Base-by-base conservation (phyloP, 352 stramenopile species). In the Aphanomyces stellatus region DNA sequence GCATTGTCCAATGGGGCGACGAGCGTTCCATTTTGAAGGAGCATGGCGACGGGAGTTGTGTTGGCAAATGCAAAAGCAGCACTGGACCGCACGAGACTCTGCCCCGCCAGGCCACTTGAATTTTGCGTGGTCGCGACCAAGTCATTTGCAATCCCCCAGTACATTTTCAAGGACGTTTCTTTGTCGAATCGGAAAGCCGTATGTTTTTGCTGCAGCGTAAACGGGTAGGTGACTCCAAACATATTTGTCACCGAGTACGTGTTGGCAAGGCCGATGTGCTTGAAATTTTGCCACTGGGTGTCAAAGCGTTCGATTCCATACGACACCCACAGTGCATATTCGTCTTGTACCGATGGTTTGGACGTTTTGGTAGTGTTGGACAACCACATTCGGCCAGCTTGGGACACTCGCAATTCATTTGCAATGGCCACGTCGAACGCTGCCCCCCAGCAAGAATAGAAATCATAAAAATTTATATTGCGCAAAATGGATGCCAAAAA, bases 211-310 rank as follows among this genome's bases (percentile, higher is more conserved):
- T 60, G 51, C 34, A 60, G 51, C 3, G 51, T 60, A 43, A 60
- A 60, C 17, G 19, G 15, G 51, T 43, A 60, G 6, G 13, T 2
- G 15, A 43, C 51, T 10, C 34, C 51, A 24, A 60, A 27, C 2
- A 27, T 27, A 8, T 60, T 60, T 43, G 1, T 2, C 19, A 60
- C 40, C 19, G 3, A 17, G 51, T 60, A 60, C 22, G 22, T 60
- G 34, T 60, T 60, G 51, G 40, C 40, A n/a, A 60, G 34, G 2
- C 51, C 51, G 22, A 60, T 60, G 24, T 43, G 22, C 51, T 60
- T 60, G 51, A 40, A 60, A 27, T 60, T 60, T 40, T 60, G 51
- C 51, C 51, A 60, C 51, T 60, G 51, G 2, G 51, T 60, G 1
- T n/a, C 40, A 24, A 40, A 60, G 2, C 2, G 2, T 27, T n/a